Evolutionary conservation across 2,329 filamentous ascomycete genomes (phyloP).

Genomic region (Exophiala sideris): DNA sequence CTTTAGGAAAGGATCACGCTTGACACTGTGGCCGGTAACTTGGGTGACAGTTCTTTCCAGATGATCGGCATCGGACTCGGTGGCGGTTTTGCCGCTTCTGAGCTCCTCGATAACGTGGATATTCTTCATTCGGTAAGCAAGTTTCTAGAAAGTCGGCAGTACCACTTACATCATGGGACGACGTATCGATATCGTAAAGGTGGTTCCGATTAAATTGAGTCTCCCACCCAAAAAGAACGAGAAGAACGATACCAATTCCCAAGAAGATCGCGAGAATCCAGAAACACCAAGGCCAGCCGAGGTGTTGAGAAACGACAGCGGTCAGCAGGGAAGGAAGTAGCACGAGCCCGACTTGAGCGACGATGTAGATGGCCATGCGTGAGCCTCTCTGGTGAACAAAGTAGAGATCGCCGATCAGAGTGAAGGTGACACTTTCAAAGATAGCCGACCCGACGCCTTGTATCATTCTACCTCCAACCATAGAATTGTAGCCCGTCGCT

Average conservation of each 20-base stretch:
- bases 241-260: neutral
- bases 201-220: conserved; percentile 1
- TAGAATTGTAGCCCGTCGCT: conserved; percentile 34
- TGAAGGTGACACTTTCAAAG: conserved; percentile 38
- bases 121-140: neutral
- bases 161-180: conserved; percentile 1
- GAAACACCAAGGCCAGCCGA: conserved; percentile 12
- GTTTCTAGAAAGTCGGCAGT: neutral
- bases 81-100: neutral
- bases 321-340: neutral
- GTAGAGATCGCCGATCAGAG: conserved; percentile 41
- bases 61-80: neutral
- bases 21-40: neutral
- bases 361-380: conserved; percentile 23
- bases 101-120: conserved; percentile 5
- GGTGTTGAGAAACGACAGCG: neutral
- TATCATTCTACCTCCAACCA: conserved; percentile 40
- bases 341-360: neutral
- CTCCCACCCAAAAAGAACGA: conserved; percentile 8
- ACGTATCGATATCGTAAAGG: neutral
- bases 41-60: neutral
- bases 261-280: conserved; percentile 9
- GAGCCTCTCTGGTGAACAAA: conserved; percentile 36
- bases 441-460: conserved; percentile 43
- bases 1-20: neutral